Evolutionary conservation across 495 filamentous ascomycete genomes (phyloP), one percentile per base, ranked within the genome.

Genomic region (Pseudoneurospora amorphoporcata): DNA sequence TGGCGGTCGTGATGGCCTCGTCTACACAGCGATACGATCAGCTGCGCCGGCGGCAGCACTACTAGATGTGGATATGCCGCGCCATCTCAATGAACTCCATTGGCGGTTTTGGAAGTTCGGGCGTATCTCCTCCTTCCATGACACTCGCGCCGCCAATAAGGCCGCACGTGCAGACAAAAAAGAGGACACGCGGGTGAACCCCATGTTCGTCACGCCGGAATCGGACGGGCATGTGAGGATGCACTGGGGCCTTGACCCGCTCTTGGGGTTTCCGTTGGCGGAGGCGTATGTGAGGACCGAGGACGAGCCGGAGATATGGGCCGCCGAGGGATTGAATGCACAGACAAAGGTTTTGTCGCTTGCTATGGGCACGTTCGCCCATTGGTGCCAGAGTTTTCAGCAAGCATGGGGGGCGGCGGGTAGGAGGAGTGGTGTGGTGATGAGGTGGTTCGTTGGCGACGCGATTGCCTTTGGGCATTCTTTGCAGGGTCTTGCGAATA

Each of bases 261-360:
- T 78, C 58, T 35, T 74, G 1, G 80, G 78, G 41, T 82, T 80
- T 58, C 78, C 79, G 72, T 71, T 80, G 41, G 73, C 79, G n/a
- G 71, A 78, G 19, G 75, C 72, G 14, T 71, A 70, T 23, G 70
- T 69, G 16, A 73, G 74, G 0, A 43, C 75, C 9, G 32, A 69
- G 19, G 37, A 37, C 1, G 41, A 71, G n/a, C 45, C 40, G 9
- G 8, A 39, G n/a, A 9, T 68, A 17, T 10, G 70, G 43, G 12
- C 45, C 4, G 7, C 0, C n/a, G 39, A 4, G 4, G 45, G 4
- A 14, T 8, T 9, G 12, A 29, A 17, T 23, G 17, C 38, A 16
- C 23, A 1, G 6, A 19, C 16, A 10, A 68, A 45, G n/a, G 38
- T 68, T 12, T 65, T 74, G 39, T 47, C 35, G 19, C 69, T 75